These are phyloP conservation scores for Cladobotryum mycophilum DNA, from an alignment of 2,329 filamentous ascomycete species.

Conservation along the genomic window DNA sequence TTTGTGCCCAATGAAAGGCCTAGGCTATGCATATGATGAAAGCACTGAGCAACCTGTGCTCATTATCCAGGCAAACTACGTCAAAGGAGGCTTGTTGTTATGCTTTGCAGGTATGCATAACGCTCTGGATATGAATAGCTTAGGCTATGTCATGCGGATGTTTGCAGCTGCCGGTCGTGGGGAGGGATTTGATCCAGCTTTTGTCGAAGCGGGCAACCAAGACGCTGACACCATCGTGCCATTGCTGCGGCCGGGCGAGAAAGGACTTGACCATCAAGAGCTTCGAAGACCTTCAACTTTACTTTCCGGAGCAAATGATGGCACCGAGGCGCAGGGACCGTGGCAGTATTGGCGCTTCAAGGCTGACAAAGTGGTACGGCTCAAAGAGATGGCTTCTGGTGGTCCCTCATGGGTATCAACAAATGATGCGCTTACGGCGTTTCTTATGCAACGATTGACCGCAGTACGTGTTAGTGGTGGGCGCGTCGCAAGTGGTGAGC, in stretches of 20 bases:
- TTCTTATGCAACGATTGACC: conserved; percentile 3
- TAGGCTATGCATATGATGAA: not conserved
- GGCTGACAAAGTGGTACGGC: not conserved
- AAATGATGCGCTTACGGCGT: conserved; percentile 4
- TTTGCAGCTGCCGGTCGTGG: not conserved
- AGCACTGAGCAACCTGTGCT: not conserved
- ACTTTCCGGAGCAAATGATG: not conserved
- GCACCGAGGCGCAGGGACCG: not conserved
- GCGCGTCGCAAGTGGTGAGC: not conserved
- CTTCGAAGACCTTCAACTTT: not conserved
- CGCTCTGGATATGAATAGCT: not conserved
- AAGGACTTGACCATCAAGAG: not conserved
- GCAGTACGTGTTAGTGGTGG: not conserved
- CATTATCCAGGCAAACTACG: not conserved
- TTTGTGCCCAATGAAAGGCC: not conserved
- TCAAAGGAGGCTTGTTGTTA: not conserved
- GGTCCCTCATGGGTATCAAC: conserved; percentile 4
- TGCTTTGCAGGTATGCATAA: not conserved
- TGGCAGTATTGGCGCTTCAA: not conserved
- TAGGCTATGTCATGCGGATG: not conserved
- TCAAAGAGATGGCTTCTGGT: not conserved
- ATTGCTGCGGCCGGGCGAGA: not conserved
- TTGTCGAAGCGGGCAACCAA: not conserved
- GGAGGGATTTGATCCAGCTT: not conserved
- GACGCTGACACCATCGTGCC: not conserved